phyloP scores from a whole-genome alignment of 164 flowering plant species.

The Protea cynaroides region DNA sequence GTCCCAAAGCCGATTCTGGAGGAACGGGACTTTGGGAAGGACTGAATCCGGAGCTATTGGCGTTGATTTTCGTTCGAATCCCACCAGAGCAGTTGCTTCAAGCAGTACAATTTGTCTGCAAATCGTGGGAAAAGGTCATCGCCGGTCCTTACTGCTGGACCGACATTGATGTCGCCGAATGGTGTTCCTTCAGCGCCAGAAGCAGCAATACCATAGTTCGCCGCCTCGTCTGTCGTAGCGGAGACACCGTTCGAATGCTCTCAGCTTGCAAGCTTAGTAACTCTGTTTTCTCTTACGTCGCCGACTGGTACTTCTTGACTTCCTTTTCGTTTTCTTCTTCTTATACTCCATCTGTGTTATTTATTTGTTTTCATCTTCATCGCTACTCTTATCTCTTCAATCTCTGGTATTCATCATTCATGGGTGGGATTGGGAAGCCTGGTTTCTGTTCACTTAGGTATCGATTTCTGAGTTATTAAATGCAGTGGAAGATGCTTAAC shows the following conservation, averaged over 20 bases:
- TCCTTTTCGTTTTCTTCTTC: too few relatives aligned
- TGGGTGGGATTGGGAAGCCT: too few relatives aligned
- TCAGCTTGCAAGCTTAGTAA: slow-evolving; percentile 19
- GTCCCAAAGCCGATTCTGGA: background rate
- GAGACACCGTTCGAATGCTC: slow-evolving; percentile 12
- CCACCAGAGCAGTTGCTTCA: slow-evolving; percentile 17
- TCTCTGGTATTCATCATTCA: too few relatives aligned
- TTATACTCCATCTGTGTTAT: too few relatives aligned
- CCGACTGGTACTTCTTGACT: slow-evolving; percentile 11
- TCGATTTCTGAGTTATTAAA: too few relatives aligned
- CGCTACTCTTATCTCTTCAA: too few relatives aligned
- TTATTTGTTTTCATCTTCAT: too few relatives aligned
- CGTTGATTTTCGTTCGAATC: slow-evolving; percentile 13
- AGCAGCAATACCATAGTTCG: slow-evolving; percentile 13
- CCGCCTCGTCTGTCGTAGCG: slow-evolving; percentile 22
- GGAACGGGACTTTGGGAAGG: slow-evolving; percentile 17
- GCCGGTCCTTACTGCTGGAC: slow-evolving; percentile 31
- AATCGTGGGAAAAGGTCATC: slow-evolving; percentile 21
- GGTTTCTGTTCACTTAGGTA: too few relatives aligned
- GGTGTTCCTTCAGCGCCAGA: slow-evolving; percentile 15
- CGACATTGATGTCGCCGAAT: slow-evolving; percentile 21
- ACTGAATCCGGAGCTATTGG: slow-evolving; percentile 22
- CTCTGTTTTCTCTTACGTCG: slow-evolving; percentile 17
- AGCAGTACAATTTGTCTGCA: slow-evolving; percentile 22
- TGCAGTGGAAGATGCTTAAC: slow-evolving; percentile 24